phyloP scores from a whole-genome alignment of 2,329 filamentous ascomycete species.

The Phialemonium atrogriseum region DNA sequence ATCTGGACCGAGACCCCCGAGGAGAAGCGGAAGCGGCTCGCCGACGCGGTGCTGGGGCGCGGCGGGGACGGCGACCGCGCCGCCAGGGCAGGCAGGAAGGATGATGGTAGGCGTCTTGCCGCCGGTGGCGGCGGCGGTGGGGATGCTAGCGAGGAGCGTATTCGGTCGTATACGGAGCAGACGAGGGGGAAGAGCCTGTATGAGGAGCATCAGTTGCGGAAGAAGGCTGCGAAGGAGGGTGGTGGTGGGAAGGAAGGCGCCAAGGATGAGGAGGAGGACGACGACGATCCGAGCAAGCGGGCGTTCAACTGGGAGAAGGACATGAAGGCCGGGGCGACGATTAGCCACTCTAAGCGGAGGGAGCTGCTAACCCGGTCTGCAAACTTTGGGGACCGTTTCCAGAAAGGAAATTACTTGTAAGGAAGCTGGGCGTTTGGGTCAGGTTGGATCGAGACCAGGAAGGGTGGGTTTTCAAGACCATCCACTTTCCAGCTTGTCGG shows the following conservation, averaged over 20 bases:
- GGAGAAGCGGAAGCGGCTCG: constrained; percentile 72
- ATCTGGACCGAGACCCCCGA: constrained; percentile 92
- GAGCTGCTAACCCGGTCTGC: constrained; percentile 73
- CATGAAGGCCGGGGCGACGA: constrained; percentile 67
- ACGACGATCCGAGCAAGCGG: constrained; percentile 85
- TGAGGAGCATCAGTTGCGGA: constrained; percentile 44
- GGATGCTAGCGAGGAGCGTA: constrained; percentile 42
- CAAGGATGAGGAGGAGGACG: constrained; percentile 50
- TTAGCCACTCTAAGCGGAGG: constrained; percentile 64
- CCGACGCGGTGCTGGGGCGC: constrained; percentile 75
- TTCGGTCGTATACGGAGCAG: constrained; percentile 42
- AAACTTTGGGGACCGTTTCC: constrained; percentile 76
- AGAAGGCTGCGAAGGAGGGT: constrained; percentile 15
- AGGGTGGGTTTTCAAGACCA: no score
- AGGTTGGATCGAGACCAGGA: no score
- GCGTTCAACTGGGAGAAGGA: constrained; percentile 92
- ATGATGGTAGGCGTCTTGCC: constrained; percentile 41
- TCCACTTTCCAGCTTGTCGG: no score
- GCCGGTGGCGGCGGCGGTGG: constrained; percentile 24
- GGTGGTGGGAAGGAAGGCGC: constrained; percentile 13
- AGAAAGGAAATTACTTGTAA: constrained; percentile 60
- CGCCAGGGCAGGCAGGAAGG: constrained; percentile 9
- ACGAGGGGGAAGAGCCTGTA: constrained; percentile 50
- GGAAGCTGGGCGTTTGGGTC: constrained; percentile 5
- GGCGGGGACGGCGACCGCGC: constrained; percentile 30